Evolutionary conservation across 768 basidiomycete genomes (phyloP).

Genomic region (Panus rudis): DNA sequence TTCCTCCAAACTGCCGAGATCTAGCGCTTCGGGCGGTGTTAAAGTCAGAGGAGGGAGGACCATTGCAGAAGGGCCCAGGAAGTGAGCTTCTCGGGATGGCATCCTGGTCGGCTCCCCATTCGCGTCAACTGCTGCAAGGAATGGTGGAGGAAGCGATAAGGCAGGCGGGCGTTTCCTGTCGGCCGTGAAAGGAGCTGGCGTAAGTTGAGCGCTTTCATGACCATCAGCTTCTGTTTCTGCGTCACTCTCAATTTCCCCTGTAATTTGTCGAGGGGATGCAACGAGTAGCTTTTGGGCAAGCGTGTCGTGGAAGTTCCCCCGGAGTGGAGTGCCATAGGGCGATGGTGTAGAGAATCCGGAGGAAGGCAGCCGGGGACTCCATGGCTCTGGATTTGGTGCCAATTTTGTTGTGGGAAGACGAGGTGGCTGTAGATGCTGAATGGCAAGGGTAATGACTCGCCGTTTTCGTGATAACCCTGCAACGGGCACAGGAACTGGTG

Average conservation of each 20-base stretch:
- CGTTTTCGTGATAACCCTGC: constrained; percentile 20
- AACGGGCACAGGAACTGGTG: constrained; percentile 30
- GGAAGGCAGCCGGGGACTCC: constrained; percentile 33
- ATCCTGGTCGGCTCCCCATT: neutral
- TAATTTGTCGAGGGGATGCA: constrained; percentile 31
- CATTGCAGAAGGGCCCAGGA: constrained; percentile 22
- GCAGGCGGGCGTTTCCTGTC: constrained; percentile 7
- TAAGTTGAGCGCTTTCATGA: constrained; percentile 1
- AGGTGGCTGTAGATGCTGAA: constrained; percentile 48
- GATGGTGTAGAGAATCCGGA: constrained; percentile 51
- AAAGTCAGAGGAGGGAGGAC: constrained; percentile 21
- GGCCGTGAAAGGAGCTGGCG: constrained; percentile 6
- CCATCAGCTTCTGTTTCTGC: constrained; percentile 14
- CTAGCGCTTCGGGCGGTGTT: constrained; percentile 2
- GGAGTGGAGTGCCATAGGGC: constrained; percentile 34
- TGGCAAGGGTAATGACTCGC: constrained; percentile 43
- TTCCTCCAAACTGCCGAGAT: neutral
- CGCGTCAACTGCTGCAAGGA: constrained; percentile 4
- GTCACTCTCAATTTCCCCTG: constrained; percentile 14
- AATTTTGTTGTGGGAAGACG: constrained; percentile 5
- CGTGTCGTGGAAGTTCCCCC: constrained; percentile 38
- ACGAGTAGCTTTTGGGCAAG: constrained; percentile 44
- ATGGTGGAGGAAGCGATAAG: constrained; percentile 20
- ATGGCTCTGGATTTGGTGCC: constrained; percentile 17
- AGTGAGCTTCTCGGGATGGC: constrained; percentile 12